phyloP scores from a whole-genome alignment of 2,329 filamentous ascomycete species.

The Ophiocordyceps australis region DNA sequence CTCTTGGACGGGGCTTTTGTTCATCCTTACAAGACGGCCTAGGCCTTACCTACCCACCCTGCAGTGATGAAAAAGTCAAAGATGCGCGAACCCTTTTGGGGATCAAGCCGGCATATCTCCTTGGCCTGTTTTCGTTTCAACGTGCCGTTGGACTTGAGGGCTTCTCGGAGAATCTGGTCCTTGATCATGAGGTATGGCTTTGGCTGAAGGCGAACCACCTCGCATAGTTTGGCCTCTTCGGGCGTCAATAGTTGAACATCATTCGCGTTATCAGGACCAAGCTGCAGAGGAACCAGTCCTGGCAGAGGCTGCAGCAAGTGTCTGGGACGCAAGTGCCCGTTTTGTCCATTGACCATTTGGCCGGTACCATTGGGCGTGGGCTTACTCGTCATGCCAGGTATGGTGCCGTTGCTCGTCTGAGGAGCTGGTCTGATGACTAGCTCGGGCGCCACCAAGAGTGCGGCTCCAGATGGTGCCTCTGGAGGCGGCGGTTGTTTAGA shows the following conservation, averaged over 20 bases:
- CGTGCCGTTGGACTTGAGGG: conserved; percentile 70
- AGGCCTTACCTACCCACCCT: conserved; percentile 83
- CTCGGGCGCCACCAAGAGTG: conserved; percentile 61
- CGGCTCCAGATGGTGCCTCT: conserved; percentile 58
- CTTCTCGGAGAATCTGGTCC: conserved; percentile 78
- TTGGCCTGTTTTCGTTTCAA: conserved; percentile 90
- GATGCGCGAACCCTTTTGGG: conserved; percentile 66
- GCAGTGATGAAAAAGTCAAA: conserved; percentile 91
- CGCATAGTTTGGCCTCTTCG: conserved; percentile 76
- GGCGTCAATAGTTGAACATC: conserved; percentile 74
- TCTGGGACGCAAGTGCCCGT: conserved; percentile 25
- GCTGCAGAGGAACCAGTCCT: conserved; percentile 42
- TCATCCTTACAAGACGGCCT: conserved; percentile 1
- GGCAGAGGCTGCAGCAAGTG: conserved; percentile 36
- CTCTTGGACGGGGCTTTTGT: no score
- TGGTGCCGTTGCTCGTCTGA: conserved; percentile 11
- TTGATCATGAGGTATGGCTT: conserved; percentile 95
- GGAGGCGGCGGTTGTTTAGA: conserved; percentile 45
- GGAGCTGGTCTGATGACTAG: conserved; percentile 41
- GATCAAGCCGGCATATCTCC: conserved; percentile 69
- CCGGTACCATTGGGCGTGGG: conserved; percentile 32
- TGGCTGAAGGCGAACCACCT: conserved; percentile 66
- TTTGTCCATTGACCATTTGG: conserved; percentile 24
- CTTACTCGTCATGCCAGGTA: conserved; percentile 32
- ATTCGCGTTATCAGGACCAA: conserved; percentile 58